Percentiles rank a stretch among this genome's conserved stretches.
Evolutionary conservation across 139 green algal genomes (phyloP).

Genomic region (Chlorella sp.): DNA sequence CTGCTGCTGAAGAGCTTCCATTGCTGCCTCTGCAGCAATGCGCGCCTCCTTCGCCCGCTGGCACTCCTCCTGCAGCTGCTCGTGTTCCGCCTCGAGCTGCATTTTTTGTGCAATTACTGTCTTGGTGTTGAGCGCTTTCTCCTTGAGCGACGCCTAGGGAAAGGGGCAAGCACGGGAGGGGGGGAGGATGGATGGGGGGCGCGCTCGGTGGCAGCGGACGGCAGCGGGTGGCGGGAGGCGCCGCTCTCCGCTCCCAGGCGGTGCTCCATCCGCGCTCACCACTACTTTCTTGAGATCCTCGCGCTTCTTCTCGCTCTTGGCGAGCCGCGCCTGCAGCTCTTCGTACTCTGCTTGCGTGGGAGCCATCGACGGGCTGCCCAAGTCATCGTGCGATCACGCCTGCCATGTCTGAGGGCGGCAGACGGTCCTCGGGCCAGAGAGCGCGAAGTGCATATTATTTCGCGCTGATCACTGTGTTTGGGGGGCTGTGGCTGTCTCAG

Average conservation of each 20-base stretch:
- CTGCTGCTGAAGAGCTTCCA: too few species aligned
- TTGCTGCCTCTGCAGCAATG: too few species aligned
- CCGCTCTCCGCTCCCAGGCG: background rate
- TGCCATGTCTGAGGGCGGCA: too few species aligned
- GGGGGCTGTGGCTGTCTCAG: background rate
- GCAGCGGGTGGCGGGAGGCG: background rate
- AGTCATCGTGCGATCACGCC: too few species aligned
- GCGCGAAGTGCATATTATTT: too few species aligned
- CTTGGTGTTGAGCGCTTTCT: conserved; percentile 24
- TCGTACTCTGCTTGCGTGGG: conserved; percentile 2
- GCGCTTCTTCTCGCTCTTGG: conserved; percentile 6
- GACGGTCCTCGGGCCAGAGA: too few species aligned
- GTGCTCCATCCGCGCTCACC: background rate
- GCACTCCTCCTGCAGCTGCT: conserved; percentile 4
- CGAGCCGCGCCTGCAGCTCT: background rate
- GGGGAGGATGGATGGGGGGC: background rate
- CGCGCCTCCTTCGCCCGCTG: too few species aligned
- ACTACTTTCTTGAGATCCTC: conserved; percentile 2
- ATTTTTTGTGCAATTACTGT: conserved; percentile 13
- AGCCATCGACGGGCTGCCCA: too few species aligned
- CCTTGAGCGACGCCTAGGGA: conserved; percentile 23
- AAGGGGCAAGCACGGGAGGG: background rate
- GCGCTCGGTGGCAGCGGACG: background rate
- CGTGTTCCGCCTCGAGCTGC: background rate
- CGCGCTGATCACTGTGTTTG: background rate